Evolutionary conservation across 331 rosid genomes (phyloP).

Genomic region (Quercus tomentella): DNA sequence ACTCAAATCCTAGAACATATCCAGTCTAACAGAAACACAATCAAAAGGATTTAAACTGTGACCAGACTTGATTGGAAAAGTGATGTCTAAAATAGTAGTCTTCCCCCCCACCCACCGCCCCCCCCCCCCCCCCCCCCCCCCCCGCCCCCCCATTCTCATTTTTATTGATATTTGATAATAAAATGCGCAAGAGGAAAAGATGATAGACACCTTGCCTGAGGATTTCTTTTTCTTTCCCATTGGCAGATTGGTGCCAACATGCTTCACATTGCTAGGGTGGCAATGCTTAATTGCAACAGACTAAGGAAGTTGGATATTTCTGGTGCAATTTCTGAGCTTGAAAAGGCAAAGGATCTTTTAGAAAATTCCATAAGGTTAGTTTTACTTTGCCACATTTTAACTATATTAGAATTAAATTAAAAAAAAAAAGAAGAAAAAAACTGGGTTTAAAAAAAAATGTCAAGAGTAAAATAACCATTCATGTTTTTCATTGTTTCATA

Average conservation of each 20-base stretch:
- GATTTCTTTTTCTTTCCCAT: constrained; percentile 14
- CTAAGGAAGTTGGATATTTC: constrained; percentile 37
- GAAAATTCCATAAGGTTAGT: constrained; percentile 61
- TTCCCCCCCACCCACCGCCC: background rate
- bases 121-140: background rate
- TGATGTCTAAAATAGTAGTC: background rate
- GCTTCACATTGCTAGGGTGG: constrained; percentile 72
- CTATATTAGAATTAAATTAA: background rate
- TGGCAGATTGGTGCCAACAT: constrained; percentile 70
- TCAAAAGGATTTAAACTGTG: constrained; percentile 9
- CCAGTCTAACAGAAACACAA: background rate
- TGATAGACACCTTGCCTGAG: background rate
- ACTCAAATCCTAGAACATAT: background rate
- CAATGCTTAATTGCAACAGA: constrained; percentile 43
- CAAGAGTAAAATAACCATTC: background rate
- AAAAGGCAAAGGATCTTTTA: constrained; percentile 47
- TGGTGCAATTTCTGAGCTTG: constrained; percentile 51
- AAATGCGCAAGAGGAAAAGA: background rate
- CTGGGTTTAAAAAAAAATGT: background rate
- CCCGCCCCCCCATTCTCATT: background rate
- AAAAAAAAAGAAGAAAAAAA: background rate
- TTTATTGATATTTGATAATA: background rate
- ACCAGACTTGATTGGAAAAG: constrained; percentile 10
- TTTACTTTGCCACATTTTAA: constrained; percentile 6
- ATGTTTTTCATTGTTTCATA: background rate